A percentile compares a stretch with the other conserved stretches of the same genome.
These are phyloP conservation scores for Malus orientalis DNA, from an alignment of 306 rosid genomes.

Conservation along the genomic window DNA sequence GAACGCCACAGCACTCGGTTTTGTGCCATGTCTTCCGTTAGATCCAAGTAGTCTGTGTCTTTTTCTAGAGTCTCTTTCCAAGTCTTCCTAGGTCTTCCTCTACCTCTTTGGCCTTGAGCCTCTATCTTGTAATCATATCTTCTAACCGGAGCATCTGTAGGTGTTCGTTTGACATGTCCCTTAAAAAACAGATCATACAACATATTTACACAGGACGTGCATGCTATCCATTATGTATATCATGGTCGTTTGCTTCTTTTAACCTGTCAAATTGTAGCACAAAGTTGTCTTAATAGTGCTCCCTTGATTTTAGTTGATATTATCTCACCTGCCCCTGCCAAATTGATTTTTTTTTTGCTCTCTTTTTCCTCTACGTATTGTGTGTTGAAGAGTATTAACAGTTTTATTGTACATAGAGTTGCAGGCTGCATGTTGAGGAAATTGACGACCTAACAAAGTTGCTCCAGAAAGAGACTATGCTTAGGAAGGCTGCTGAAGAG, in stretches of 20 bases:
- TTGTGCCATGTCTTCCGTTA: too few species aligned
- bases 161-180: too few species aligned
- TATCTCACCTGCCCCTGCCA: not conserved
- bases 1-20: too few species aligned
- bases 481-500: slow-evolving; percentile 80
- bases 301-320: not conserved
- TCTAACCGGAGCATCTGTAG: too few species aligned
- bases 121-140: too few species aligned
- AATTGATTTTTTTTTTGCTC: not conserved
- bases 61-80: too few species aligned
- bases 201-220: not conserved
- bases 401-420: not conserved
- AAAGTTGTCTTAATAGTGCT: not conserved
- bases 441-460: slow-evolving; percentile 58
- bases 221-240: not conserved
- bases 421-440: slow-evolving; percentile 37
- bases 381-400: not conserved
- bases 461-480: slow-evolving; percentile 59
- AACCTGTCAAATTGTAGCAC: not conserved
- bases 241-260: not conserved
- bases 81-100: too few species aligned
- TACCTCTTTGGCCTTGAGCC: too few species aligned
- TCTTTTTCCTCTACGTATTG: not conserved
- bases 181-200: not conserved
- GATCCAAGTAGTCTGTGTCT: too few species aligned